Evolutionary conservation across 1,284 basidiomycete species (phyloP).

Genomic region (Ceratobasidium theobromae): DNA sequence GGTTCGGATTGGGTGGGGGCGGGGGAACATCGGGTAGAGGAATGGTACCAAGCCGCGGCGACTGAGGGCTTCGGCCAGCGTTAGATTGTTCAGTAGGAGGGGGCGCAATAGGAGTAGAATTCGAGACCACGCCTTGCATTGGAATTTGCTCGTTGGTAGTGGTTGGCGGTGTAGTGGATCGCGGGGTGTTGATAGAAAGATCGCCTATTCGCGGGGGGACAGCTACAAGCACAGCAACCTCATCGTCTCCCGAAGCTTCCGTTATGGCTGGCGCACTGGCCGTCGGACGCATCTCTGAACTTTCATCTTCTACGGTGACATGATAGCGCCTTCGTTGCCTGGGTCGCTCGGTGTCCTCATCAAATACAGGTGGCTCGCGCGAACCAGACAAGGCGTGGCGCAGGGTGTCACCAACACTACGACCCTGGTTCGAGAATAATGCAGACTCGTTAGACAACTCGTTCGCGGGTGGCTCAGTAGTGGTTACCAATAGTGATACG

Average conservation of each 20-base stretch:
- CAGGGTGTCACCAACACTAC: no score
- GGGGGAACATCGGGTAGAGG: conserved; percentile 25
- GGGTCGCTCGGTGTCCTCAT: conserved; percentile 25
- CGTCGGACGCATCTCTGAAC: conserved; percentile 1
- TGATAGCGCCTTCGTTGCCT: conserved; percentile 25
- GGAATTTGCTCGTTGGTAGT: background rate
- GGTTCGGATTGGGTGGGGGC: background rate
- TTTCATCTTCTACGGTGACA: conserved; percentile 10
- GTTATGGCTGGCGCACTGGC: background rate
- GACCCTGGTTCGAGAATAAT: background rate
- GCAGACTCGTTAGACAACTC: background rate
- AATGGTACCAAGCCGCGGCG: conserved; percentile 11
- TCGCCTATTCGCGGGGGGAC: conserved; percentile 16
- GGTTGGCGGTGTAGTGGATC: background rate
- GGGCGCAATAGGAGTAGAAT: no score
- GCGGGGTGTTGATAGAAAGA: background rate
- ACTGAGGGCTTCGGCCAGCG: background rate
- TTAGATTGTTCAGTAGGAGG: background rate
- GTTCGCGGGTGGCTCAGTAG: background rate
- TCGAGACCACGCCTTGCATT: conserved; percentile 7
- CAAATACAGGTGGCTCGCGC: conserved; percentile 21
- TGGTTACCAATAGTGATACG: background rate
- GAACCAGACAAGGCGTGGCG: background rate
- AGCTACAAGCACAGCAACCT: conserved; percentile 16
- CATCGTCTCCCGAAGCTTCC: conserved; percentile 8